phyloP scores from a whole-genome alignment of 179 eudicot genomes.

The Vitellaria paradoxa region DNA sequence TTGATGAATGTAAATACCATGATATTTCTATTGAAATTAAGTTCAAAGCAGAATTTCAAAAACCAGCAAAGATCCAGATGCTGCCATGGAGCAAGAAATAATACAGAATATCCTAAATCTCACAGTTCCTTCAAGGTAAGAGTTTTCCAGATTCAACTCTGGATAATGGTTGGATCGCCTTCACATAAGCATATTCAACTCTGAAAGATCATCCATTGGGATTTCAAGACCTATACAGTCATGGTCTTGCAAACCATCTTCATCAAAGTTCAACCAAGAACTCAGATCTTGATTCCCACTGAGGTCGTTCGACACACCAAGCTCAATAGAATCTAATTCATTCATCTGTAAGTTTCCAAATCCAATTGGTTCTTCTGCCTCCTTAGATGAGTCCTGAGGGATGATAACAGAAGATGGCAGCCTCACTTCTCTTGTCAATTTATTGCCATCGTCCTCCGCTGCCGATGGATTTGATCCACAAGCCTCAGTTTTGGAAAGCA shows the following conservation, averaged over 20 bases:
- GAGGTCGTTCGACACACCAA: background rate
- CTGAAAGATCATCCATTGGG: slow-evolving; percentile 75
- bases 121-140: background rate
- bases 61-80: too few species aligned
- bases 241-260: slow-evolving; percentile 61
- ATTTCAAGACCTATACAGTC: slow-evolving; percentile 71
- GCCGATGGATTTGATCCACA: background rate
- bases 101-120: too few species aligned
- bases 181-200: background rate
- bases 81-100: too few species aligned
- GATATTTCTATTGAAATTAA: too few species aligned
- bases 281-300: slow-evolving; percentile 59
- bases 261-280: slow-evolving; percentile 85
- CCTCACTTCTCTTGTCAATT: slow-evolving; percentile 8
- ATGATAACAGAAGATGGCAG: slow-evolving; percentile 19
- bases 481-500: background rate
- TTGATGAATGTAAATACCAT: too few species aligned
- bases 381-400: slow-evolving; percentile 21
- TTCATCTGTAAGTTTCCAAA: slow-evolving; percentile 22
- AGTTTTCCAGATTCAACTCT: background rate
- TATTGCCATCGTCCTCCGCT: slow-evolving; percentile 16
- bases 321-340: slow-evolving; percentile 38
- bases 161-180: background rate
- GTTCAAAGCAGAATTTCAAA: too few species aligned
- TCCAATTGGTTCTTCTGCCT: slow-evolving; percentile 33